Evolutionary conservation across 768 basidiomycete species (phyloP).

Genomic region (Hortiboletus flavorubellus): DNA sequence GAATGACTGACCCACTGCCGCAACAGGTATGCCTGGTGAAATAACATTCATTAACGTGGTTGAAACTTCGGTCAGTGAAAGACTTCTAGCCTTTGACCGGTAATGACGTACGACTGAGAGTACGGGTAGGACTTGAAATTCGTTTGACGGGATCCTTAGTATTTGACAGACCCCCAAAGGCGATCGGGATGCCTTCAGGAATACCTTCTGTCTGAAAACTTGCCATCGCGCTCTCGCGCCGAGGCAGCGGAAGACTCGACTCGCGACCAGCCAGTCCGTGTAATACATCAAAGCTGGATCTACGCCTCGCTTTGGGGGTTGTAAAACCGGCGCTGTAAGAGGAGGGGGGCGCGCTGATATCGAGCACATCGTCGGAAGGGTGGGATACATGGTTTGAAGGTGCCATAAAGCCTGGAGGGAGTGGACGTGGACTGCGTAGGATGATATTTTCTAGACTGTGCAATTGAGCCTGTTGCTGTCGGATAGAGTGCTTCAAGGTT

Average conservation of each 20-base stretch:
- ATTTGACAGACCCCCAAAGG: conserved; percentile 42
- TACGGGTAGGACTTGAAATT: conserved; percentile 68
- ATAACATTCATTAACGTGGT: conserved; percentile 23
- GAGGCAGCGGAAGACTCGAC: conserved; percentile 68
- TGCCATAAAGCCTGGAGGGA: conserved; percentile 39
- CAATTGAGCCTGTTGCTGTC: conserved; percentile 81
- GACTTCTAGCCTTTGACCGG: conserved; percentile 17
- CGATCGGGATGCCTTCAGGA: conserved; percentile 69
- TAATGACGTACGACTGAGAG: conserved; percentile 67
- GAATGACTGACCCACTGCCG: conserved; percentile 65
- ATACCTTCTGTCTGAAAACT: conserved; percentile 51
- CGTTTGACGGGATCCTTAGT: conserved; percentile 46
- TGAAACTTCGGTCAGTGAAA: conserved; percentile 20
- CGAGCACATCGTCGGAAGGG: conserved; percentile 34
- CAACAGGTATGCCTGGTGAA: conserved; percentile 65
- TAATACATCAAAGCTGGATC: conserved; percentile 71
- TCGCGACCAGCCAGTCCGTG: conserved; percentile 73
- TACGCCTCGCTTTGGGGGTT: conserved; percentile 51
- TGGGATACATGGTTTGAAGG: conserved; percentile 38
- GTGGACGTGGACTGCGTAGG: conserved; percentile 63
- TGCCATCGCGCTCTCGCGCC: conserved; percentile 43
- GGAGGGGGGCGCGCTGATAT: conserved; percentile 30
- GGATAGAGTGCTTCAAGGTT: conserved; percentile 75
- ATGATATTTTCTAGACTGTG: conserved; percentile 66
- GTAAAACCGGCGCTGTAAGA: conserved; percentile 34